Base-by-base conservation (phyloP, 345 rosid genomes). In the Erucastrum elatum region DNA sequence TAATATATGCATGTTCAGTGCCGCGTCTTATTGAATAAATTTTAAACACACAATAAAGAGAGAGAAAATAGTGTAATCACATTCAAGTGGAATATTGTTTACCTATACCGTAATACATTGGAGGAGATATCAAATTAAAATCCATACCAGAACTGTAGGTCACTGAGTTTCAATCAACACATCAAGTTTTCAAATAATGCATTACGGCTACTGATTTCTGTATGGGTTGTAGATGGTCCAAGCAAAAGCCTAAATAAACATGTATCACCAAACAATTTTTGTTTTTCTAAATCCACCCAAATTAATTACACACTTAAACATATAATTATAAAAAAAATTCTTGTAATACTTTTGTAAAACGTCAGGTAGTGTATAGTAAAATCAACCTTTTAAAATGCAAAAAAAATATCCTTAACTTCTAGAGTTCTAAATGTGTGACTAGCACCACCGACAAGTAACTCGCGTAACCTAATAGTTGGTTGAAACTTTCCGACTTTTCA, bases 381-480 rank as follows among this genome's bases (percentile, higher is more conserved):
- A 49, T 5, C 4, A 7, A 67, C 67, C 68, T 34, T 77, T 51
- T 67, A 79, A 73, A 79, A 68, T 73, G 70, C 78, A 75, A 55
- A 31, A 55, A 30, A 79, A 70, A 75, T 75, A 75, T 80, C 15
- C 79, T 69, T 70, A 64, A 30, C 72, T 70, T 80, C 79, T 16
- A 60, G 59, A 71, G 66, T 37, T 64, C 26, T 51, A 31, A 70
- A 34, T 34, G 78, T 75, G 71, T 55, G 41, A 8, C 6, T 37
- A 55, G 13, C 68, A 33, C 68, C 75, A 80, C 83, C 80, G 80
- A 80, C 80, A 80, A 68, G 65, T 59, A 60, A 71, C 61, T 64
- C 81, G 72, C 61, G 77, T 59, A 74, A 49, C 74, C 56, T 72
- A 41, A 6, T 41, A 12, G 72, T 78, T 73, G 65, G 78, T 29